Base-by-base conservation (phyloP, 2,329 filamentous ascomycete genomes). In the Aspergillus felis region DNA sequence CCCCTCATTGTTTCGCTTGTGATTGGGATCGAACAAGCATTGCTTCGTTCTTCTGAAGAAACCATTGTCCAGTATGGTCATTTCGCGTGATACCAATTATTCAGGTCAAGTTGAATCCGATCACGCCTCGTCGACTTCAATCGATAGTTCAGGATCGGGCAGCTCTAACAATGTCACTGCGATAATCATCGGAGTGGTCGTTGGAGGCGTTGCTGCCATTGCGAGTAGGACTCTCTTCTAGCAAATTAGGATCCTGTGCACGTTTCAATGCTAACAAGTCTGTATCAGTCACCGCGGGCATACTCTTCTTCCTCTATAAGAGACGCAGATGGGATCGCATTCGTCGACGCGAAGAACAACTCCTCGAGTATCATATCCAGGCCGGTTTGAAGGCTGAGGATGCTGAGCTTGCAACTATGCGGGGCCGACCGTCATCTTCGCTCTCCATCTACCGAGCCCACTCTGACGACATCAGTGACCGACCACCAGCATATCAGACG, bases 171-270 rank as follows among this genome's bases (percentile, higher is more conserved):
- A 53, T 17, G 44, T 47, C 22, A 47, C 57, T 8, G 57, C 60
- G 53, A 66, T 68, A 8, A 67, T 68, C 38, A 66, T 71, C 47
- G 69, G 68, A 4, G 66, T 68, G 2, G 68, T 71, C 1, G 58
- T 71, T 1, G 68, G 68, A n/a, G 62, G 64, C 9, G 58, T 70
- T 50, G 64, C 55, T 17, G 55, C 61, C 46, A 60, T 68, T 56
- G 62, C 64, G 3, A 66, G 69, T 71, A 61, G 54, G 68, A 56
- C 48, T 24, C 3, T 48, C 46, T 38, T 47, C 29, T n/a, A 24
- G 10, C 32, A 14, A 38, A 20, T 4, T 38, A 24, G 22, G 10
- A 22, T 6, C 12, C 22, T 25, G 12, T 10, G n/a, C 22, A 14
- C 17, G 44, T 47, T 24, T 7, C 24, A 10, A 24, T 24, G 12